Percentiles rank a stretch among this genome's conserved stretches.
Conservation (phyloP, 2,329 filamentous ascomycete species). For the Talaromyces sp. region DNA sequence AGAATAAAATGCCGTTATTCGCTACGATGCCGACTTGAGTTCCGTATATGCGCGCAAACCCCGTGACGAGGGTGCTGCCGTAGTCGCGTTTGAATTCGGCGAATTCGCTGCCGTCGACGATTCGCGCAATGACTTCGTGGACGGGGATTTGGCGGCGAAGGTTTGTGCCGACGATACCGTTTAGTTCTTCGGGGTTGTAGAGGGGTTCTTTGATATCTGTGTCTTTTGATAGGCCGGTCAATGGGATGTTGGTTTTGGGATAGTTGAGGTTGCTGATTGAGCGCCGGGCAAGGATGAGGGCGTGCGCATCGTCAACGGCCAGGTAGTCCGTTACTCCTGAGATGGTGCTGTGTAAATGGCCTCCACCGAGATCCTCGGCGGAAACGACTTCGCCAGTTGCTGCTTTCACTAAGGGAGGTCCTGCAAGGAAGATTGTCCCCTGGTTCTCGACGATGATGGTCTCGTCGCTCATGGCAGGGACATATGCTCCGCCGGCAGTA, state of each 20-base stretch:
- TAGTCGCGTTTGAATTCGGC: slow-evolving; percentile 93
- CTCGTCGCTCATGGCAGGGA: slow-evolving; percentile 96
- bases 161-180: slow-evolving; percentile 86
- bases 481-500: slow-evolving; percentile 91
- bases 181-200: slow-evolving; percentile 71
- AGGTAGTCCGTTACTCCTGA: slow-evolving; percentile 95
- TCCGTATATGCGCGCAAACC: slow-evolving; percentile 85
- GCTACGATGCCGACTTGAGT: slow-evolving; percentile 88
- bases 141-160: slow-evolving; percentile 79
- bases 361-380: slow-evolving; percentile 85
- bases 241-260: slow-evolving; percentile 49
- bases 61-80: slow-evolving; percentile 82
- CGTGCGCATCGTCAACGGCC: slow-evolving; percentile 89
- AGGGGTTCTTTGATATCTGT: slow-evolving; percentile 65
- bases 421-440: slow-evolving; percentile 95
- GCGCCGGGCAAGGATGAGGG: slow-evolving; percentile 75
- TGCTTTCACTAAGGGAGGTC: slow-evolving; percentile 89
- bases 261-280: slow-evolving; percentile 88
- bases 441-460: slow-evolving; percentile 93
- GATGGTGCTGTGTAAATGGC: slow-evolving; percentile 80
- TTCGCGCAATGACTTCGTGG: slow-evolving; percentile 84
- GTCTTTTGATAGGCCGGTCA: slow-evolving; percentile 22
- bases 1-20: slow-evolving; percentile 94
- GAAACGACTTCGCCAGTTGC: slow-evolving; percentile 90
- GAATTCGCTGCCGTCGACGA: slow-evolving; percentile 86